phyloP scores from a whole-genome alignment of 257 asterid genomes.

The Plectranthus barbatus region DNA sequence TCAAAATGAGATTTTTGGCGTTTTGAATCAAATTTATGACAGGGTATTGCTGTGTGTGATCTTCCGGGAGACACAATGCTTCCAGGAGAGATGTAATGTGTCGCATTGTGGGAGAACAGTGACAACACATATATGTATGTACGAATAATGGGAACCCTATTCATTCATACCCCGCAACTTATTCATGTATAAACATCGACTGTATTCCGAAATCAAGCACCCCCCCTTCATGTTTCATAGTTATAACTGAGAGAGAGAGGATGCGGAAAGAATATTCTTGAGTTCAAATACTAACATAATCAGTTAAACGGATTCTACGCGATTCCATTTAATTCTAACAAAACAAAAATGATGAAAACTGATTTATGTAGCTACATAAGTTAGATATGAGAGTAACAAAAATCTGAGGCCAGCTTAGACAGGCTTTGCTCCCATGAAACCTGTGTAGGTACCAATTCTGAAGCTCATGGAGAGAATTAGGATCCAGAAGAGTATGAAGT shows the following conservation, averaged over 20 bases:
- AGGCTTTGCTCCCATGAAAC: slow-evolving; percentile 17
- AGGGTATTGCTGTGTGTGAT: slow-evolving; percentile 89
- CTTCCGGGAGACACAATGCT: slow-evolving; percentile 97
- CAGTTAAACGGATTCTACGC: not conserved
- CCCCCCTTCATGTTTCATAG: no score
- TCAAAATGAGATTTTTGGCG: not conserved
- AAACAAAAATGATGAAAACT: not conserved
- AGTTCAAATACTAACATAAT: not conserved
- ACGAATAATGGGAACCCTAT: slow-evolving; percentile 12
- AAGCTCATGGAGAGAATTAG: slow-evolving; percentile 46
- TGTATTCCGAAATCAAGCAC: not conserved
- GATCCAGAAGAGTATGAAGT: slow-evolving; percentile 36
- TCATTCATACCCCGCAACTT: not conserved
- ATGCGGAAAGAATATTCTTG: not conserved
- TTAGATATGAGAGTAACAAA: not conserved
- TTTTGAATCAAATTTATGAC: not conserved
- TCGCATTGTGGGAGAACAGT: not conserved
- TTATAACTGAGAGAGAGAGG: not conserved
- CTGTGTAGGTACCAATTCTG: slow-evolving; percentile 36
- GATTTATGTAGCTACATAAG: not conserved
- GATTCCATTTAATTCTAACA: not conserved
- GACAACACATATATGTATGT: not conserved
- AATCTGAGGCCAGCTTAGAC: not conserved
- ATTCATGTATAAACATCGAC: not conserved
- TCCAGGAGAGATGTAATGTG: slow-evolving; percentile 79